Evolutionary conservation across 495 filamentous ascomycete genomes (phyloP).

Genomic region (Apodospora peruviana): DNA sequence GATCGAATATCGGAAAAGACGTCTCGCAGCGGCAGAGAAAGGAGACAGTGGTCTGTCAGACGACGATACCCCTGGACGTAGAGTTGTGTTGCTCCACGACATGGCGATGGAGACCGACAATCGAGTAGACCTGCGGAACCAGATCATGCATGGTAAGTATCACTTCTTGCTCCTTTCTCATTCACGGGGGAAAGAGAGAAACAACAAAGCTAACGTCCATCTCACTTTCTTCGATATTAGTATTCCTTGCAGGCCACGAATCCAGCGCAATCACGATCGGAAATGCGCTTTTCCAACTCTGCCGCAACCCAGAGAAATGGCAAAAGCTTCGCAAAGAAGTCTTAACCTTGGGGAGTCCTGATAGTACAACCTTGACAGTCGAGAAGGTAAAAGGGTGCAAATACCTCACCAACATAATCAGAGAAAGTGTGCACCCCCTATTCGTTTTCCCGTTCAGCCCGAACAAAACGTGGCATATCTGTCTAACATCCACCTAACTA

Average conservation of each 20-base stretch:
- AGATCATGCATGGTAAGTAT: too few relatives aligned
- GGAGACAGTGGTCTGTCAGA: too few relatives aligned
- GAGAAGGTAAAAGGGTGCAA: background rate
- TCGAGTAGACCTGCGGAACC: background rate
- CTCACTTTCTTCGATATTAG: too few relatives aligned
- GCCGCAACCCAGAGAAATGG: background rate
- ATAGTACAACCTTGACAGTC: background rate
- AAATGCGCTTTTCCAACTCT: background rate
- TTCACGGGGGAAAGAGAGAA: too few relatives aligned
- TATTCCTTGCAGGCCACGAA: background rate
- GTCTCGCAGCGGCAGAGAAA: background rate
- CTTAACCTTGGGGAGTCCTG: background rate
- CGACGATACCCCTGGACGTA: background rate
- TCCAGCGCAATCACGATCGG: background rate
- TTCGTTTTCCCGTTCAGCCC: too few relatives aligned
- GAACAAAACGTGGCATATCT: too few relatives aligned
- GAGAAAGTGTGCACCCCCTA: background rate
- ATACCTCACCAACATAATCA: background rate
- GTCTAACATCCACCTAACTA: too few relatives aligned
- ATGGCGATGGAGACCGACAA: background rate
- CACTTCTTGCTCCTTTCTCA: too few relatives aligned
- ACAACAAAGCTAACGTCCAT: too few relatives aligned
- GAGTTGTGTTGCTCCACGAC: background rate
- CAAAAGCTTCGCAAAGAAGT: background rate
- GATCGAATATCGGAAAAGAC: background rate